These are phyloP conservation scores for Pseudisothecium myosuroides DNA, from an alignment of 225 moss, liverwort and hornwort species.

Conservation along the genomic window DNA sequence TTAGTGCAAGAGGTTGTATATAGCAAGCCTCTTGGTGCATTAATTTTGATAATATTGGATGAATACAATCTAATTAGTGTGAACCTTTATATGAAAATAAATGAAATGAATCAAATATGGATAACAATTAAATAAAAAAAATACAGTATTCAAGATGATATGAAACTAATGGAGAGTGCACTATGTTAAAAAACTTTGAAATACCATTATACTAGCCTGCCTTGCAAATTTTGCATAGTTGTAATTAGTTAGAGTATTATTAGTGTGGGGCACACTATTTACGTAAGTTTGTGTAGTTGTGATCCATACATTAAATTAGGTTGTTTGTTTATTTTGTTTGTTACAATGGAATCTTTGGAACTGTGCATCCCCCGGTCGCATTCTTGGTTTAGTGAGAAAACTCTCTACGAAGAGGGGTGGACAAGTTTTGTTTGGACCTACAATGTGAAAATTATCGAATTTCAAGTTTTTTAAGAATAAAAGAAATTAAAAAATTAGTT, in stretches of 20 bases:
- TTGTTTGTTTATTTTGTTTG: background rate
- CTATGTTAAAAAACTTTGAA: background rate
- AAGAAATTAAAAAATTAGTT: no score
- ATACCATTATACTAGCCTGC: background rate
- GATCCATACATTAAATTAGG: no score
- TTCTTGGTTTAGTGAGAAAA: no score
- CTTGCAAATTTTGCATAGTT: background rate
- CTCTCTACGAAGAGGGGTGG: no score
- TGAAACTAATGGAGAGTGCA: background rate
- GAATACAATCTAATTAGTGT: background rate
- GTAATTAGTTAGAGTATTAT: background rate
- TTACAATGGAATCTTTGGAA: no score
- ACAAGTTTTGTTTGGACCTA: no score
- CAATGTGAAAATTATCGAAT: no score
- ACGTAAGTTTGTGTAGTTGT: background rate
- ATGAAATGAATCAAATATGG: background rate
- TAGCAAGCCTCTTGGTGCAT: accelerated
- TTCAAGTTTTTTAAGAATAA: no score
- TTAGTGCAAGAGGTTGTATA: background rate
- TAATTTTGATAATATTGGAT: background rate
- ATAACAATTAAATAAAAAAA: background rate
- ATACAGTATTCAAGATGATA: background rate
- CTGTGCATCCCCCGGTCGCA: no score
- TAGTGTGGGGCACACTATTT: background rate
- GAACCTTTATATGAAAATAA: background rate